Conservation (phyloP, 805 yeast species). For the Cephaloascus fragrans region DNA sequence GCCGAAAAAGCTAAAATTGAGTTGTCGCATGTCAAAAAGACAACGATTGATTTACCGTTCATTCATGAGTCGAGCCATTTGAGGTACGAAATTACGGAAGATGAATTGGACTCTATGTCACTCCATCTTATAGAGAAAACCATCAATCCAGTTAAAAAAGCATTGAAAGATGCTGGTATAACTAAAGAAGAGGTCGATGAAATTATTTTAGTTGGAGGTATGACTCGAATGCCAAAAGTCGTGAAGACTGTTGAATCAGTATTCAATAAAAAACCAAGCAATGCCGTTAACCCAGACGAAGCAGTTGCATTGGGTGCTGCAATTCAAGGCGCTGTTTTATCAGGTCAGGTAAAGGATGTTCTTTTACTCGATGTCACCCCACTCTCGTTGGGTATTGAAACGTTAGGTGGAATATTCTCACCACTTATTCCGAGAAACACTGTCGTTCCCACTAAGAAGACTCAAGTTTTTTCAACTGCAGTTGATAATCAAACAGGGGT, state of each 20-base stretch:
- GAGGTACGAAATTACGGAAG: slow-evolving; percentile 47
- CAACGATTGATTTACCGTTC: slow-evolving; percentile 64
- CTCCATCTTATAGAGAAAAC: slow-evolving; percentile 59
- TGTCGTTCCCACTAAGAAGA: slow-evolving; percentile 66
- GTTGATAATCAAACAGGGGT: slow-evolving; percentile 83
- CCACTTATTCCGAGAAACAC: slow-evolving; percentile 73
- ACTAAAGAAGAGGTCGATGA: slow-evolving; percentile 61
- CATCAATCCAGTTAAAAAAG: slow-evolving; percentile 63
- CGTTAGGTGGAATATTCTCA: slow-evolving; percentile 77
- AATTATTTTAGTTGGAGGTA: slow-evolving; percentile 75
- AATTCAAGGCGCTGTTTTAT: slow-evolving; percentile 77
- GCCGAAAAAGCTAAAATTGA: slow-evolving; percentile 74
- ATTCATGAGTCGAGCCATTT: slow-evolving; percentile 54
- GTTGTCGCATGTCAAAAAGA: slow-evolving; percentile 51
- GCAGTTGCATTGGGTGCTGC: slow-evolving; percentile 92
- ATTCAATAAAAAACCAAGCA: slow-evolving; percentile 58
- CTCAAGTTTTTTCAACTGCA: slow-evolving; percentile 70
- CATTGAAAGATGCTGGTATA: slow-evolving; percentile 65
- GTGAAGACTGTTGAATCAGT: slow-evolving; percentile 48
- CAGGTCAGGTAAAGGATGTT: slow-evolving; percentile 77
- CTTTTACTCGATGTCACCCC: slow-evolving; percentile 77
- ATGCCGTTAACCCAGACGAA: slow-evolving; percentile 80
- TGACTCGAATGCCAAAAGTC: slow-evolving; percentile 85
- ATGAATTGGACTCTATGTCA: slow-evolving; percentile 58
- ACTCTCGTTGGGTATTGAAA: slow-evolving; percentile 72